These are phyloP conservation scores for Fagopyrum esculentum DNA, from an alignment of 148 eudicot genomes.

Conservation along the genomic window DNA sequence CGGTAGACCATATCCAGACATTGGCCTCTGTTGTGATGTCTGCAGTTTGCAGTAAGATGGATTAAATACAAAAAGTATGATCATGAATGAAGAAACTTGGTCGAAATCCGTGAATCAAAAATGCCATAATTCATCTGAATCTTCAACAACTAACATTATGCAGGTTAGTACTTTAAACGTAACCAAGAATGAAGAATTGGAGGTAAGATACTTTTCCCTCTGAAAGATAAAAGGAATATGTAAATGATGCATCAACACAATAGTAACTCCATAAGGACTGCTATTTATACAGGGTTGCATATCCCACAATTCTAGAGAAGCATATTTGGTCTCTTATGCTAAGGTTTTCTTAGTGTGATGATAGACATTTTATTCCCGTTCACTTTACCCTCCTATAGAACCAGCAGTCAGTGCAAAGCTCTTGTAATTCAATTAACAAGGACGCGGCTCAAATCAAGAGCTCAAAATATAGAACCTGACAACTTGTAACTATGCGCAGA, in stretches of 20 bases:
- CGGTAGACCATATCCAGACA: slow-evolving; percentile 56
- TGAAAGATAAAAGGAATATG: neutral
- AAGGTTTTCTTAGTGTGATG: neutral
- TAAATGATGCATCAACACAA: neutral
- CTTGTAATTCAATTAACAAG: neutral
- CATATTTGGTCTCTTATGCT: neutral
- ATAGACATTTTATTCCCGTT: neutral
- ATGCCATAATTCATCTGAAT: neutral
- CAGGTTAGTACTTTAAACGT: neutral
- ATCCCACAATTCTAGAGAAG: neutral
- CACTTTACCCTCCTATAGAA: neutral
- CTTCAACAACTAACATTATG: neutral
- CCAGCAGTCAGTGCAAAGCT: neutral
- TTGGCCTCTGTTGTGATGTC: slow-evolving; percentile 58
- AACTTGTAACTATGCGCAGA: neutral
- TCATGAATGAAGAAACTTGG: neutral
- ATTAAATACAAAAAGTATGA: neutral
- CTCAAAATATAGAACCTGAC: neutral
- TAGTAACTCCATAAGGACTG: neutral
- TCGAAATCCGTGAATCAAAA: neutral
- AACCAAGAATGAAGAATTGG: neutral
- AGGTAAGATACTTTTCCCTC: neutral
- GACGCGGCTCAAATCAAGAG: neutral
- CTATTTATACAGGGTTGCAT: neutral
- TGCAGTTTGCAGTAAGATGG: slow-evolving; percentile 21